A percentile compares a stretch with the other conserved stretches of the same genome.
phyloP scores from a whole-genome alignment of 371 early-diverging fungal species.

The Dichotomocladium elegans region DNA sequence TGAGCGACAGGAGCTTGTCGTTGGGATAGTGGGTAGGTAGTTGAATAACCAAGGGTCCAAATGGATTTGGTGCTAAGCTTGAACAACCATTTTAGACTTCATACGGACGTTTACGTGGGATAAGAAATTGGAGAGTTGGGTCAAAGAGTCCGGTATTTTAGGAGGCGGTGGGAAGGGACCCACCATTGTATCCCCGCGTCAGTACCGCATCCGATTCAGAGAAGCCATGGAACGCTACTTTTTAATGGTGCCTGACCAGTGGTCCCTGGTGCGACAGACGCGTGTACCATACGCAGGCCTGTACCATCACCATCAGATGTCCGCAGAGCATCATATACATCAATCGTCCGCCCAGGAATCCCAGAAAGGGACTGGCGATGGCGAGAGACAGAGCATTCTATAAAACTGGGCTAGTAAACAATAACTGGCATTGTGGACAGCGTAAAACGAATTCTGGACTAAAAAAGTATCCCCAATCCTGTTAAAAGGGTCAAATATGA shows the following conservation, averaged over 20 bases:
- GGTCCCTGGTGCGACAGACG: conserved; percentile 26
- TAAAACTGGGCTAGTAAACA: too few relatives aligned
- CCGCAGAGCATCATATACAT: too few relatives aligned
- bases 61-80: background rate
- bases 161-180: conserved; percentile 89
- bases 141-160: conserved; percentile 86
- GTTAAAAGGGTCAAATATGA: too few relatives aligned
- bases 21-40: conserved; percentile 87
- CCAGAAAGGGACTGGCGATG: too few relatives aligned
- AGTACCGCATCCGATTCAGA: conserved; percentile 90
- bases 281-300: conserved; percentile 7
- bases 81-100: conserved; percentile 62
- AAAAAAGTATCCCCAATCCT: too few relatives aligned
- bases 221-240: conserved; percentile 92
- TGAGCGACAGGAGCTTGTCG: conserved; percentile 77
- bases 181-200: conserved; percentile 92
- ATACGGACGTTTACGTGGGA: conserved; percentile 97
- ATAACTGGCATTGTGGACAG: too few relatives aligned
- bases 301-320: conserved; percentile 21
- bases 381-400: too few relatives aligned
- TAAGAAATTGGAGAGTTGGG: conserved; percentile 95
- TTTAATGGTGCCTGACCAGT: conserved; percentile 72
- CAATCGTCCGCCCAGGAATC: too few relatives aligned
- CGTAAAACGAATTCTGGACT: too few relatives aligned
- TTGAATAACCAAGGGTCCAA: background rate